Conservation (phyloP, 2,329 filamentous ascomycete genomes). For the Arachnomyces sp. region DNA sequence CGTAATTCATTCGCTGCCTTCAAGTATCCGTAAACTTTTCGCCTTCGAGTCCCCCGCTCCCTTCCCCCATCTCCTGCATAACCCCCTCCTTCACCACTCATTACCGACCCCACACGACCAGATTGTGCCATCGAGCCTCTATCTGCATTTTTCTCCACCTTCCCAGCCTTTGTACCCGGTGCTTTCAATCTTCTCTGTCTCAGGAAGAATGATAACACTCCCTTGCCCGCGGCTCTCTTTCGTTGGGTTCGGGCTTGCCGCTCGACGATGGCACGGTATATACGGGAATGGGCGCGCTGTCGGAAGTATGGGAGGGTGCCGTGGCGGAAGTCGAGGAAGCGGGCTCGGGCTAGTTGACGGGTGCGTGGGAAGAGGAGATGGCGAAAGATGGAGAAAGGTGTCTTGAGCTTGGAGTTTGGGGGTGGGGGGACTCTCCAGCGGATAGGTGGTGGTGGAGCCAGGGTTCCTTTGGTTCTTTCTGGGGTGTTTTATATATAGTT, state of each 20-base stretch:
- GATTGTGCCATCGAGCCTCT: conserved; percentile 4
- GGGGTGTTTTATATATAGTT: neutral
- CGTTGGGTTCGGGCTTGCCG: conserved; percentile 52
- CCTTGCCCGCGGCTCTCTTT: conserved; percentile 43
- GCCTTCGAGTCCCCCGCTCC: conserved; percentile 64
- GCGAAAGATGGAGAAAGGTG: conserved; percentile 44
- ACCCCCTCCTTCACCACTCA: conserved; percentile 19
- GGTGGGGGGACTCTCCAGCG: neutral
- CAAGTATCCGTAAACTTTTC: conserved; percentile 66
- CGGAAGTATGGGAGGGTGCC: conserved; percentile 66
- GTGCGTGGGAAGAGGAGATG: conserved; percentile 58
- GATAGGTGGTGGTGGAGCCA: conserved; percentile 17
- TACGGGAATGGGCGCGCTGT: conserved; percentile 62
- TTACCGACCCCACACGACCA: conserved; percentile 9
- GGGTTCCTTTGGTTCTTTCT: conserved; percentile 11
- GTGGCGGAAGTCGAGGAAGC: conserved; percentile 63
- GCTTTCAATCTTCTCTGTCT: conserved; percentile 18
- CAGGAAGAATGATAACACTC: conserved; percentile 34
- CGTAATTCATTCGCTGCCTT: conserved; percentile 65
- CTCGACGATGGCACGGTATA: conserved; percentile 66
- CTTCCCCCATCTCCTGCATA: conserved; percentile 31
- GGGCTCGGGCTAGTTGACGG: conserved; percentile 57
- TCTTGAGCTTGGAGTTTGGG: neutral
- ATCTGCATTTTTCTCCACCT: conserved; percentile 9
- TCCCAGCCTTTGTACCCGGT: neutral